Evolutionary conservation across 2,329 filamentous ascomycete genomes (phyloP), one percentile per base, ranked within the genome.

Genomic region (Aureobasidium sp.): DNA sequence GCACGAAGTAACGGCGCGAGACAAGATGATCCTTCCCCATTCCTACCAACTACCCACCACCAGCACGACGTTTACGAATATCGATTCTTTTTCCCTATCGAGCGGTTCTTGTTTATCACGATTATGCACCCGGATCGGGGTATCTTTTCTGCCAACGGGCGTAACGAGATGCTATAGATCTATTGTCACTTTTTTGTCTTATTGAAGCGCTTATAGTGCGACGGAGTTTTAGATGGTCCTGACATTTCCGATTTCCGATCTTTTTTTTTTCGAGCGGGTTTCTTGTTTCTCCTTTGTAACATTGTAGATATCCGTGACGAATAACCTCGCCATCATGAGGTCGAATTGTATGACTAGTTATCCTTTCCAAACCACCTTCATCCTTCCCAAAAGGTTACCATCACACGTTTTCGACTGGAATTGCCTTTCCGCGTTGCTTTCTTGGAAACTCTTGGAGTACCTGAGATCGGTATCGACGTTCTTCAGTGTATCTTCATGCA

Each of bases 341-440:
- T 4, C 29, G 52, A 55, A 58, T 37, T 58, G 54, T 58, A 58
- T 37, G 27, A 58, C 30, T 58, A 58, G 41, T 58, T 47, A 29
- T 37, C 25, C 42, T 27, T 47, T 13, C 1, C 21, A 21, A 29
- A 42, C n/a, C 54, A 44, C 44, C 37, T 34, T 29, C 8, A 55
- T 55, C 39, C 52, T 44, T 55, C 16, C 27, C 52, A 44, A 13
- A 41, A 32, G 9, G 3, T 55, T 25, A 25, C 52, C 3, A 10
- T 21, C 25, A 37, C 27, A 44, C 52, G 8, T 27, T 27, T n/a
- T 21, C 11, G 3, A 11, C 11, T 11, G 5, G 3, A 21, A 21
- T 21, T 13, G 13, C 15, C 34, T 11, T 15, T 37, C 34, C 34
- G 34, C 34, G 3, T 6, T 37, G 34, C 34, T 37, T 11, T 13